Conservation (phyloP, 2,329 filamentous ascomycete species). For the Pezicula radicicola region DNA sequence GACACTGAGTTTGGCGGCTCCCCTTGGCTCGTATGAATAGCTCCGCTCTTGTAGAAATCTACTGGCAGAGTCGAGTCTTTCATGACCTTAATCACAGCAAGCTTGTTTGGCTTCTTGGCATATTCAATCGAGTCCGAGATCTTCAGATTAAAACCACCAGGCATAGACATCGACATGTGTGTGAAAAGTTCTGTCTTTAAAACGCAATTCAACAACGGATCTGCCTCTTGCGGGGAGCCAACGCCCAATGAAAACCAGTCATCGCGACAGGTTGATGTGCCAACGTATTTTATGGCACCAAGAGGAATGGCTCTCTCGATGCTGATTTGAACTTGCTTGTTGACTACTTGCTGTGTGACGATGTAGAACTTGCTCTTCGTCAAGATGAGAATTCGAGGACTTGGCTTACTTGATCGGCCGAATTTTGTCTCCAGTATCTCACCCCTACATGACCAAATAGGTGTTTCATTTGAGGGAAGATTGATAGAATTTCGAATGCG, state of each 20-base stretch:
- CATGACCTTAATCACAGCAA: constrained; percentile 81
- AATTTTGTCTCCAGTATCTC: constrained; percentile 93
- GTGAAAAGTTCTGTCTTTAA: constrained; percentile 98
- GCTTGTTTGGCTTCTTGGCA: constrained; percentile 95
- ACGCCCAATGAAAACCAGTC: constrained; percentile 96
- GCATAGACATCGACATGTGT: constrained; percentile 77
- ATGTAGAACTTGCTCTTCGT: constrained; percentile 88
- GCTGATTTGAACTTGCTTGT: constrained; percentile 76
- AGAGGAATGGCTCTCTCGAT: constrained; percentile 80
- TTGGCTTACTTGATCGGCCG: constrained; percentile 90
- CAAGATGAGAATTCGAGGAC: constrained; percentile 79
- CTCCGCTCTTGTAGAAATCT: constrained; percentile 92
- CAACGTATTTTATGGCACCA: constrained; percentile 84
- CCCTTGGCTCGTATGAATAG: constrained; percentile 81
- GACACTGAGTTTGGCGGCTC: constrained; percentile 82
- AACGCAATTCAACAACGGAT: constrained; percentile 89
- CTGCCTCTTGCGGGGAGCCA: constrained; percentile 85
- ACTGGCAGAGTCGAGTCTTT: constrained; percentile 77
- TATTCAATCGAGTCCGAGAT: constrained; percentile 87
- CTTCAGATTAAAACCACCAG: constrained; percentile 72
- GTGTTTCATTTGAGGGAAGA: constrained; percentile 68
- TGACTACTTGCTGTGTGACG: constrained; percentile 78
- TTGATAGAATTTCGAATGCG: constrained; percentile 74
- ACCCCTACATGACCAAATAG: constrained; percentile 86
- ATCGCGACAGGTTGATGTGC: constrained; percentile 77